phyloP scores from a whole-genome alignment of 2,329 filamentous ascomycete species.

The Stemphylium beticola region DNA sequence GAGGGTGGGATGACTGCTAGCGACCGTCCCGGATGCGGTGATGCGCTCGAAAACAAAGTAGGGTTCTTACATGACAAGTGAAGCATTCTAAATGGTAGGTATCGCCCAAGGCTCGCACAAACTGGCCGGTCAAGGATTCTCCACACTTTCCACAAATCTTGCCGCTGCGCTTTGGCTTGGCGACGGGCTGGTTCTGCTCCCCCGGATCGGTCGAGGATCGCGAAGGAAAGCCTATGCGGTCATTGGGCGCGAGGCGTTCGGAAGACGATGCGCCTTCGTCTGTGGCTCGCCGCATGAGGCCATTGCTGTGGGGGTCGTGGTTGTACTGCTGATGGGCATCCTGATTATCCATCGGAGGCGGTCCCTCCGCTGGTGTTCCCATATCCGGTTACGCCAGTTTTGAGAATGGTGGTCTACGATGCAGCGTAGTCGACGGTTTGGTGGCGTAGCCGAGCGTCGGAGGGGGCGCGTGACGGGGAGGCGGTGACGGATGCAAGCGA shows the following conservation, averaged over 20 bases:
- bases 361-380: slow-evolving; percentile 45
- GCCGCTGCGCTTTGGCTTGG: slow-evolving; percentile 42
- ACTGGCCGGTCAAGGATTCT: slow-evolving; percentile 88
- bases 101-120: slow-evolving; percentile 89
- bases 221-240: slow-evolving; percentile 28
- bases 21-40: not conserved
- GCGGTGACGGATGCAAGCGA: slow-evolving; percentile 5
- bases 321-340: slow-evolving; percentile 33
- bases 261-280: slow-evolving; percentile 35
- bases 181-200: slow-evolving; percentile 28
- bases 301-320: slow-evolving; percentile 42
- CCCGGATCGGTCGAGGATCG: slow-evolving; percentile 41
- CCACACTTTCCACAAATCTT: slow-evolving; percentile 80
- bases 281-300: slow-evolving; percentile 39
- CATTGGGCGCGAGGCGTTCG: slow-evolving; percentile 32
- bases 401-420: slow-evolving; percentile 9
- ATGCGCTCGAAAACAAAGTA: not conserved
- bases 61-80: slow-evolving; percentile 77
- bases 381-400: slow-evolving; percentile 40
- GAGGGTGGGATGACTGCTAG: not conserved
- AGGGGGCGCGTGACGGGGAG: slow-evolving; percentile 11
- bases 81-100: slow-evolving; percentile 99
- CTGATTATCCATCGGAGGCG: slow-evolving; percentile 43
- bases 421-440: slow-evolving; percentile 4
- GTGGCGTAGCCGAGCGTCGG: slow-evolving; percentile 15